phyloP scores from a whole-genome alignment of 495 filamentous ascomycete species.

The Penicillium salamii region DNA sequence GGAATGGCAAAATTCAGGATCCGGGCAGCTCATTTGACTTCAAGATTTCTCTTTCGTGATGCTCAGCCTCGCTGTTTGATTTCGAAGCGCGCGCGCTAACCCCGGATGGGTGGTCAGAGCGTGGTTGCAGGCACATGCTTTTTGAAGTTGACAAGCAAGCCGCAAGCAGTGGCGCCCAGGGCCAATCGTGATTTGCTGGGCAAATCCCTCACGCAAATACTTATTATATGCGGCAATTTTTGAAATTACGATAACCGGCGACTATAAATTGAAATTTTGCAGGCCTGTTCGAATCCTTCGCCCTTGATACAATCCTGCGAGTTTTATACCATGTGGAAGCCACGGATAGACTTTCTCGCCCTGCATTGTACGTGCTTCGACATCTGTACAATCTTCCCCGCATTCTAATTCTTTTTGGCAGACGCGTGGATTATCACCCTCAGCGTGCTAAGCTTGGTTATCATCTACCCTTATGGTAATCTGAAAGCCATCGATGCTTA shows the following conservation, averaged over 20 bases:
- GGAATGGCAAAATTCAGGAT: too few species aligned
- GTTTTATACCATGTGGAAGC: conserved; percentile 24
- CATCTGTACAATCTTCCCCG: background rate
- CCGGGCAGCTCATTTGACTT: too few species aligned
- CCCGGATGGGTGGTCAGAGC: background rate
- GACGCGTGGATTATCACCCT: conserved; percentile 38
- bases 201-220: background rate
- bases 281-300: background rate
- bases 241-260: background rate
- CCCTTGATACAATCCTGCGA: background rate
- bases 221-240: background rate
- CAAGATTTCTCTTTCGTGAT: too few species aligned
- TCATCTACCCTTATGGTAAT: conserved; percentile 42
- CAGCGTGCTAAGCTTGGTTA: conserved; percentile 30
- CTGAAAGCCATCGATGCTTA: conserved; percentile 39
- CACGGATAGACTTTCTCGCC: conserved; percentile 62
- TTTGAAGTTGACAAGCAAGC: too few species aligned
- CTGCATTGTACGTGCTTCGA: conserved; percentile 48
- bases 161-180: too few species aligned
- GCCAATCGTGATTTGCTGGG: background rate
- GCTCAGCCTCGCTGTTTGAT: background rate
- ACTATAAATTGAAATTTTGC: background rate
- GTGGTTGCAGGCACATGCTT: too few species aligned
- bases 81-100: background rate
- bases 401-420: conserved; percentile 6